Base-by-base conservation (phyloP, 495 filamentous ascomycete species). In the Penicillium malachiteum region DNA sequence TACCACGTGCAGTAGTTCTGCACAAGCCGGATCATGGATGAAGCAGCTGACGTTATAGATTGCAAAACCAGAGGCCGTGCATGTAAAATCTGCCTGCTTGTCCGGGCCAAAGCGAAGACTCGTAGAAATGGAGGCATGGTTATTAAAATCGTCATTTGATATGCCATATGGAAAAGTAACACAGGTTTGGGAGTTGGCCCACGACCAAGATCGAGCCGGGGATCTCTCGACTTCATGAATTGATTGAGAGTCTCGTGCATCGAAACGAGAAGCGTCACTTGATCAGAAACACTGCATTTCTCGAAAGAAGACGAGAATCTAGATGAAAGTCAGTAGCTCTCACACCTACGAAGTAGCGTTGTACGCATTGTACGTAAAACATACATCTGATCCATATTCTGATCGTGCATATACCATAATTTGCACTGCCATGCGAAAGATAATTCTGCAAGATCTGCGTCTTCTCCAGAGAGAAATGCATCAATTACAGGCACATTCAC, bases 371-470 rank as follows among this genome's bases (percentile, higher is more conserved):
- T 21, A 5, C 8, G 3, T 3, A 11, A 13, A 18, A 40, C 52
- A 34, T 40, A 57, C 55, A 57, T 57, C 50, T 52, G 48, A 52
- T 57, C 48, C 55, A 57, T 57, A 40, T 40, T 57, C 17, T 35
- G 48, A 17, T 57, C 55, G 11, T 57, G 55, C 55, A 57, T 57
- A 26, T 57, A 52, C 55, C 48, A 57, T 13, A 57, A 21, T 34
- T 50, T 57, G 34, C 55, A 57, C 41, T 57, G 55, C 55, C 55
- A 57, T 14, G 48, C 55, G n/a, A 57, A 57, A 1, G 55, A 57
- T 4, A 56, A 14, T 40, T 52, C 18, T 7, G 41, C 18, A n/a
- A 57, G n/a, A n/a, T 41, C 46, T 2, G 21, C 17, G 1, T 32
- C 26, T 1, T 30, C 41, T 8, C 18, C 32, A 12, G 32, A 40